Conservation (phyloP, 257 asterid species). For the Paraleonurus japonicus region DNA sequence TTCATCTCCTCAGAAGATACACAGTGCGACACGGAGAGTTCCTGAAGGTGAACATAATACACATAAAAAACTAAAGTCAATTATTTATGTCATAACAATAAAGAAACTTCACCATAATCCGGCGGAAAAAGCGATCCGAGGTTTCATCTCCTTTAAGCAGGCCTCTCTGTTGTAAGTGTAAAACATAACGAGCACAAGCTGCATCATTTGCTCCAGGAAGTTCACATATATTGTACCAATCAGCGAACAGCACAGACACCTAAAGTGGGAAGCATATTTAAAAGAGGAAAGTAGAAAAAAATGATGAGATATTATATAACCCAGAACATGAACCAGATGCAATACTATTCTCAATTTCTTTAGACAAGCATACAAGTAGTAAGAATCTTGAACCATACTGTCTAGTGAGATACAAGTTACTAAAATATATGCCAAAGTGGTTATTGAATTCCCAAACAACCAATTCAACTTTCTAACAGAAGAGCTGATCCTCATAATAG, state of each 20-base stretch:
- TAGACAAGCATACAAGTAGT: background rate
- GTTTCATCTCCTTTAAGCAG: slow-evolving; percentile 90
- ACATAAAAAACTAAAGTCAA: slow-evolving; percentile 9
- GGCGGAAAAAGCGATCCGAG: slow-evolving; percentile 82
- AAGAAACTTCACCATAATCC: slow-evolving; percentile 55
- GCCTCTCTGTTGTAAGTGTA: slow-evolving; percentile 71
- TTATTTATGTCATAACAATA: background rate
- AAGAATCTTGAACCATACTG: background rate
- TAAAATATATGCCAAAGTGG: background rate
- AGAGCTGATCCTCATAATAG: background rate
- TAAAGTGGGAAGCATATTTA: slow-evolving; percentile 24
- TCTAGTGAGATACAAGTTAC: background rate
- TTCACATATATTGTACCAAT: slow-evolving; percentile 89
- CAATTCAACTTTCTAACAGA: background rate
- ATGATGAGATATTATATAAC: background rate
- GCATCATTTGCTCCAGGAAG: slow-evolving; percentile 80
- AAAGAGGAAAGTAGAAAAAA: background rate
- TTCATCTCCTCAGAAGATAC: slow-evolving; percentile 71
- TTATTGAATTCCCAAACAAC: background rate
- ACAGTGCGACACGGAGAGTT: slow-evolving; percentile 86
- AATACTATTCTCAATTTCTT: background rate
- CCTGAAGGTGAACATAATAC: slow-evolving; percentile 47
- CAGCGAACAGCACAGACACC: slow-evolving; percentile 74
- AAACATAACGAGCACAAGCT: slow-evolving; percentile 64
- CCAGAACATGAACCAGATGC: background rate